Evolutionary conservation across 2,329 filamentous ascomycete genomes (phyloP).

Genomic region (Amauroascus verrucosus): DNA sequence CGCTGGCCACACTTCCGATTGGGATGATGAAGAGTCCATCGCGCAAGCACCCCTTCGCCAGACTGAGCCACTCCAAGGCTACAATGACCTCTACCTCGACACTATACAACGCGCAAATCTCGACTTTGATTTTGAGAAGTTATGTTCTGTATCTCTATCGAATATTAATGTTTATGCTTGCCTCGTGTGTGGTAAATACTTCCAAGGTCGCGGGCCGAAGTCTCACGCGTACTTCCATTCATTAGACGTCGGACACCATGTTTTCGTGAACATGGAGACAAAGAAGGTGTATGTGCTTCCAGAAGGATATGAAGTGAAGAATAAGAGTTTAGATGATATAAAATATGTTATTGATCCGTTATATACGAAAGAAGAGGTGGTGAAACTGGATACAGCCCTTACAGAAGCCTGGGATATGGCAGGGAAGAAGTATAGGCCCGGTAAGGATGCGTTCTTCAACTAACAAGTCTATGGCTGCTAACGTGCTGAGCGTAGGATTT

Average conservation of each 20-base stretch:
- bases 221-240: conserved; percentile 97
- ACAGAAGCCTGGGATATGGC: conserved; percentile 61
- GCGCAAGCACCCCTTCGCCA: conserved; percentile 49
- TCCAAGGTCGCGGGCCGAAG: conserved; percentile 82
- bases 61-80: conserved; percentile 70
- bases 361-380: conserved; percentile 70
- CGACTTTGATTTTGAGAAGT: conserved; percentile 98
- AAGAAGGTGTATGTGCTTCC: conserved; percentile 51
- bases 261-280: conserved; percentile 88
- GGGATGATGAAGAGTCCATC: conserved; percentile 26
- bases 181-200: conserved; percentile 95
- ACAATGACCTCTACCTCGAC: conserved; percentile 93
- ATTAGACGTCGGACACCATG: conserved; percentile 88
- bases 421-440: conserved; percentile 79
- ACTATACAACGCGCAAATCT: conserved; percentile 87
- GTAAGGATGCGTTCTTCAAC: conserved; percentile 21
- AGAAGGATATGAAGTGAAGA: conserved; percentile 93
- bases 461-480: background rate
- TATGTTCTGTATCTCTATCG: conserved; percentile 88
- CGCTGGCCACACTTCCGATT: conserved; percentile 19
- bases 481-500: conserved; percentile 45
- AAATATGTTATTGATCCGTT: conserved; percentile 93
- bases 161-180: conserved; percentile 99
- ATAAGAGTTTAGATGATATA: conserved; percentile 91
- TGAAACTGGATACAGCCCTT: conserved; percentile 59